Conservation (phyloP, 2,329 filamentous ascomycete genomes). For the Nothophaeocryptopus gaeumannii region DNA sequence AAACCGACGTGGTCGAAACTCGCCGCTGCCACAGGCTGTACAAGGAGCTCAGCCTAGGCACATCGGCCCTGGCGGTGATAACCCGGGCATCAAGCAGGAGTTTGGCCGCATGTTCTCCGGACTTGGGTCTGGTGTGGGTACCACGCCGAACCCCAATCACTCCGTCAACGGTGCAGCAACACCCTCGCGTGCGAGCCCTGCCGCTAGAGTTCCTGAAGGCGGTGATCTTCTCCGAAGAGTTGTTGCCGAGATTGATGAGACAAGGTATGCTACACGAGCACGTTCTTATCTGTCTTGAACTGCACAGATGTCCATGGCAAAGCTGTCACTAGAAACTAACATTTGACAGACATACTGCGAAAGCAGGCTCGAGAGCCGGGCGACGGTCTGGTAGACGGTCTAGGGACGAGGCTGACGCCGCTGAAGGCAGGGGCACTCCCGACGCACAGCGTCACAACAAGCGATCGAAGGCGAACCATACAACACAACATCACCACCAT, state of each 20-base stretch:
- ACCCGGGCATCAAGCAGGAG: conserved; percentile 85
- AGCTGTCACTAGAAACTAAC: too few relatives aligned
- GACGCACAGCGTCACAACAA: conserved; percentile 62
- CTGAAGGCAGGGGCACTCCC: conserved; percentile 45
- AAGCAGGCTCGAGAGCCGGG: conserved; percentile 40
- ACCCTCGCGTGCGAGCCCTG: conserved; percentile 43
- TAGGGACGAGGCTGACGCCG: conserved; percentile 70
- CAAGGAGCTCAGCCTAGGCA: conserved; percentile 84
- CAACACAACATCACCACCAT: conserved; percentile 56
- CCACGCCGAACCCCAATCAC: conserved; percentile 45
- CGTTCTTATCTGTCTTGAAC: too few relatives aligned
- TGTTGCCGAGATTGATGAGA: conserved; percentile 32
- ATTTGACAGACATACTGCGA: too few relatives aligned
- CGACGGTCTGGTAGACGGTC: conserved; percentile 62
- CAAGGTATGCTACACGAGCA: too few relatives aligned
- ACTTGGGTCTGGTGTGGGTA: conserved; percentile 70
- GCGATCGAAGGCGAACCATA: conserved; percentile 50
- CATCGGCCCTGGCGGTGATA: conserved; percentile 72
- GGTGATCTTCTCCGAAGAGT: conserved; percentile 27
- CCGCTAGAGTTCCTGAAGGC: conserved; percentile 30
- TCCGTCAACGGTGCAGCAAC: conserved; percentile 54
- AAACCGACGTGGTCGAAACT: conserved; percentile 77
- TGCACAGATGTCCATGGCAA: too few relatives aligned
- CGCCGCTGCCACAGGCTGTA: conserved; percentile 87
- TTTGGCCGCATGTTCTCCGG: conserved; percentile 94